Conservation (phyloP, 73 alveolate species). For the Paramecium bursaria region DNA sequence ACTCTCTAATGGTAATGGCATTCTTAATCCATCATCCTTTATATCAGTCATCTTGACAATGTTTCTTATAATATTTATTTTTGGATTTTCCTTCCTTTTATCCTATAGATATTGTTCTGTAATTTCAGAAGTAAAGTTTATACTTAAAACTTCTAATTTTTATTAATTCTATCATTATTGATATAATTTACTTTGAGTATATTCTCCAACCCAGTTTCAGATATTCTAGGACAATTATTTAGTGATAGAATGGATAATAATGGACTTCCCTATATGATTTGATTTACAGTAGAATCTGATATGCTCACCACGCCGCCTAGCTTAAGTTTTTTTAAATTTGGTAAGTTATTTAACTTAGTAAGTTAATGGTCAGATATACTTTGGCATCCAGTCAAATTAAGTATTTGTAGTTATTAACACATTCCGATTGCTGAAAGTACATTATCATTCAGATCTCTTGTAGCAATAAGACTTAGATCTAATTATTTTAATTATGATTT, state of each 20-base stretch:
- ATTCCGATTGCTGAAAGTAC: slow-evolving; percentile 15
- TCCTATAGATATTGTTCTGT: slow-evolving; percentile 32
- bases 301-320: slow-evolving; percentile 58
- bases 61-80: slow-evolving; percentile 39
- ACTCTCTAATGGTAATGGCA: slow-evolving; percentile 63
- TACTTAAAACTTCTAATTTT: slow-evolving; percentile 4
- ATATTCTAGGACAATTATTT: slow-evolving; percentile 51
- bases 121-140: slow-evolving; percentile 62
- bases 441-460: slow-evolving; percentile 37
- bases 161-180: not conserved
- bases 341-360: slow-evolving; percentile 5
- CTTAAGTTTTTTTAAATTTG: slow-evolving; percentile 33
- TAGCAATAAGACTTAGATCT: slow-evolving; percentile 21
- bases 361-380: slow-evolving; percentile 19
- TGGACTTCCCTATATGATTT: slow-evolving; percentile 30
- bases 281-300: slow-evolving; percentile 22
- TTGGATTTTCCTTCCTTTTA: slow-evolving; percentile 20
- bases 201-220: slow-evolving; percentile 54
- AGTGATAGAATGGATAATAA: slow-evolving; percentile 32
- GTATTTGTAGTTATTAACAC: slow-evolving; percentile 17
- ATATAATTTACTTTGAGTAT: slow-evolving; percentile 9
- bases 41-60: slow-evolving; percentile 58
- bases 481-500: not conserved
- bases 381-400: slow-evolving; percentile 18
- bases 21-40: slow-evolving; percentile 68